phyloP scores from a whole-genome alignment of 176 grass and related monocot genomes.

The Pharus latifolius region DNA sequence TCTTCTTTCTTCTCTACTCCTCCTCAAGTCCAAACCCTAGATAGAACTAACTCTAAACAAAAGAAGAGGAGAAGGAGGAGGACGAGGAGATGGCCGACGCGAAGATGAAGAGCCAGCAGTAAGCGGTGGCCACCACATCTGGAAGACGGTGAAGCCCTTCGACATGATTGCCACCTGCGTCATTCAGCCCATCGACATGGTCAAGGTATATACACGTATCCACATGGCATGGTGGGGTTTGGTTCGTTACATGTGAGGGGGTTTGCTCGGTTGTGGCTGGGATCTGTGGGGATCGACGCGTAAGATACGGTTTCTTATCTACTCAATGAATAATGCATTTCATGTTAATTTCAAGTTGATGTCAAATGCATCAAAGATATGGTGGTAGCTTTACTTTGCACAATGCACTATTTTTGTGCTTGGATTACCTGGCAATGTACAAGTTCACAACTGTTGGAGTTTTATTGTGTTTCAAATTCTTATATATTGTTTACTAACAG shows the following conservation, averaged over 20 bases:
- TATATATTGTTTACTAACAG: constrained; percentile 29
- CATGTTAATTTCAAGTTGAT: no score
- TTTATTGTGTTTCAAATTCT: not conserved
- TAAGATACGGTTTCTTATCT: no score
- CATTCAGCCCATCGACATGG: constrained; percentile 96
- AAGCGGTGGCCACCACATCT: constrained; percentile 37
- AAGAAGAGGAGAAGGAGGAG: not conserved
- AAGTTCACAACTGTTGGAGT: not conserved
- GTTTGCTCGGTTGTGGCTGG: not conserved
- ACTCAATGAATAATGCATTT: no score
- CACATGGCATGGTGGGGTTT: not conserved
- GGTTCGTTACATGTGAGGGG: not conserved
- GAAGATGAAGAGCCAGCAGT: constrained; percentile 28
- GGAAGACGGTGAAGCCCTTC: constrained; percentile 86
- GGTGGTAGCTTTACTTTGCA: not conserved
- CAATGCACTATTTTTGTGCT: not conserved
- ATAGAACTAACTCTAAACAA: not conserved
- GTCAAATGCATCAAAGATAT: not conserved
- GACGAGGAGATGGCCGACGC: constrained; percentile 50
- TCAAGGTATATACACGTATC: constrained; percentile 44
- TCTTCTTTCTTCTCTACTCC: not conserved
- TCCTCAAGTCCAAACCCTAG: not conserved
- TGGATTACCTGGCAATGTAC: not conserved
- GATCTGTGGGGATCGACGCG: not conserved
- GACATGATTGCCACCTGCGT: constrained; percentile 97